These are phyloP conservation scores for Backusella circina DNA, from an alignment of 192 early-diverging fungal genomes.

Conservation along the genomic window DNA sequence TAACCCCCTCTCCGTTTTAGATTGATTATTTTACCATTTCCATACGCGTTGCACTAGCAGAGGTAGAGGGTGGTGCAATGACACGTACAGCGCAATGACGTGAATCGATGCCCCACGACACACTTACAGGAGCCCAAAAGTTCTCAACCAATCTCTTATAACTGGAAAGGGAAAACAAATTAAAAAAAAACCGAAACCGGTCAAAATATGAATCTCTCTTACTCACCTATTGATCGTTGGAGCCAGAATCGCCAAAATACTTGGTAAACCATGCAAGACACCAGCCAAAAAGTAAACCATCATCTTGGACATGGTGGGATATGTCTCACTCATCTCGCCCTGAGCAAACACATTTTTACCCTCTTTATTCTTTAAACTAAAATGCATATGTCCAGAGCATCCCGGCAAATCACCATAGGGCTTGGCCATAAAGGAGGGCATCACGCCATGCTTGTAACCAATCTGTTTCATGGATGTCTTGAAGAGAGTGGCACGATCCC, in stretches of 20 bases:
- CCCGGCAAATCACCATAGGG: slow-evolving; percentile 69
- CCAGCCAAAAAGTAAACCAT: slow-evolving; percentile 55
- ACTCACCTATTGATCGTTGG: slow-evolving; percentile 72
- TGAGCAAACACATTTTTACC: slow-evolving; percentile 53
- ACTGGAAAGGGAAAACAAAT: slow-evolving; percentile 15
- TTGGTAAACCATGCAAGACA: slow-evolving; percentile 58
- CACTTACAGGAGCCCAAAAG: slow-evolving; percentile 81
- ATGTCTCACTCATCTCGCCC: slow-evolving; percentile 13
- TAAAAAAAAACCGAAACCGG: not conserved
- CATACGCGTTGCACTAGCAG: slow-evolving; percentile 61
- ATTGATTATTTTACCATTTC: slow-evolving; percentile 52
- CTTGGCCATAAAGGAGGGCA: slow-evolving; percentile 85
- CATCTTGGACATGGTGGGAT: slow-evolving; percentile 46
- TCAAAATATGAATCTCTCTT: not conserved
- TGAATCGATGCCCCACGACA: slow-evolving; percentile 78
- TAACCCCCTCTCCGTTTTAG: not conserved
- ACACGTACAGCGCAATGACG: slow-evolving; percentile 68
- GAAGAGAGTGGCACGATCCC: slow-evolving; percentile 75
- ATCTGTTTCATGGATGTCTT: slow-evolving; percentile 74
- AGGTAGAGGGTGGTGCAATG: slow-evolving; percentile 69
- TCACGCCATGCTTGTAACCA: slow-evolving; percentile 61
- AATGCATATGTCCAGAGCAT: slow-evolving; percentile 79
- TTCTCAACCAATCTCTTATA: slow-evolving; percentile 83
- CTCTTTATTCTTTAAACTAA: slow-evolving; percentile 51
- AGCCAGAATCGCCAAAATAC: slow-evolving; percentile 67